Conservation (phyloP, 495 filamentous ascomycete genomes). For the Thermochaetoides thermophila region DNA sequence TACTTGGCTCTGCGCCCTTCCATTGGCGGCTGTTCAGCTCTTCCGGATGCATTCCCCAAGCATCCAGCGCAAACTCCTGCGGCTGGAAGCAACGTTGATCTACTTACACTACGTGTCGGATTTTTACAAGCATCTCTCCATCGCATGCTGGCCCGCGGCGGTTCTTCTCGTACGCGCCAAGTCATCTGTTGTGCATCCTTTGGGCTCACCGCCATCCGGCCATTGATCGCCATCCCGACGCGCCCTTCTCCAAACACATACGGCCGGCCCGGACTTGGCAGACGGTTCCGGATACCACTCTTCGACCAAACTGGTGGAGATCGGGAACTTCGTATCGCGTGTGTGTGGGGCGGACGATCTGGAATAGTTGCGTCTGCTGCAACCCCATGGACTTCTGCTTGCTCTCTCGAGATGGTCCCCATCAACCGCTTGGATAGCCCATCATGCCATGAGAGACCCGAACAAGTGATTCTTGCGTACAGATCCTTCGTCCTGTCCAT, state of each 20-base stretch:
- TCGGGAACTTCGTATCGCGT: constrained; percentile 13
- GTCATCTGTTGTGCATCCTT: constrained; percentile 2
- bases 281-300: constrained; percentile 1
- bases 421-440: no score
- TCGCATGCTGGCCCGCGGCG: no score
- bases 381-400: no score
- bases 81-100: background rate
- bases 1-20: background rate
- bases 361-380: no score
- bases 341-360: no score
- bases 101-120: background rate
- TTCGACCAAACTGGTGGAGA: constrained; percentile 2
- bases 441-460: no score
- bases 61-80: background rate
- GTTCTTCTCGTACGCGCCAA: constrained; percentile 1
- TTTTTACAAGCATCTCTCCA: no score
- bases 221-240: background rate
- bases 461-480: no score
- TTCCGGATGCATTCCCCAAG: constrained; percentile 1
- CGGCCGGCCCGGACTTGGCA: constrained; percentile 3
- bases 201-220: constrained; percentile 7
- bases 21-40: constrained; percentile 2
- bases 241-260: background rate
- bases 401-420: no score
- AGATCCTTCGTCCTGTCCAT: no score